phyloP scores from a whole-genome alignment of 176 grass and related monocot species.

The Carex pumila region DNA sequence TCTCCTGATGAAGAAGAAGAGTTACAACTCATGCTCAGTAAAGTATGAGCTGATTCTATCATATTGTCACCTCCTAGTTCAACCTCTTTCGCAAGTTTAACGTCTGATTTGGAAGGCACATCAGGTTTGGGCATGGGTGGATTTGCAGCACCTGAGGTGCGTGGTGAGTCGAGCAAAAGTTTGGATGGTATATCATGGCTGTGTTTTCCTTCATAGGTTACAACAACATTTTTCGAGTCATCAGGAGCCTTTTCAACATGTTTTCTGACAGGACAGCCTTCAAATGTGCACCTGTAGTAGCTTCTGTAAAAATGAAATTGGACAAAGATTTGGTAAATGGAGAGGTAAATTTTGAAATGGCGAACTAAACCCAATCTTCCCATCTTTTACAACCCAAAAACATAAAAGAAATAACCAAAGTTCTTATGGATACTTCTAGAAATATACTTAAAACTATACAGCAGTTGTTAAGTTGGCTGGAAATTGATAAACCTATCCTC shows the following conservation, averaged over 20 bases:
- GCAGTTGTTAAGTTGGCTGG: neutral
- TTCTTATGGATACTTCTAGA: neutral
- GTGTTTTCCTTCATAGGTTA: conserved; percentile 98
- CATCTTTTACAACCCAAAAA: neutral
- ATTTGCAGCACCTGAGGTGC: conserved; percentile 23
- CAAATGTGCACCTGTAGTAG: conserved; percentile 92
- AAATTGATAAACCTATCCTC: neutral
- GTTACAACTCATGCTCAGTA: conserved; percentile 50
- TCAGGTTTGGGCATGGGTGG: neutral
- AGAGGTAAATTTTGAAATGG: neutral
- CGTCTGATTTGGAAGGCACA: conserved; percentile 12
- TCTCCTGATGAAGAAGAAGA: conserved; percentile 22
- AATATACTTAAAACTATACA: neutral
- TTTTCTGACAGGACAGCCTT: conserved; percentile 96
- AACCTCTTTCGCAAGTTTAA: conserved; percentile 14
- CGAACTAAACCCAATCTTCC: conserved; percentile 16
- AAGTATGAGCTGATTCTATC: conserved; percentile 54
- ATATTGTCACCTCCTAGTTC: conserved; percentile 60
- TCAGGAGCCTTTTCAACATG: conserved; percentile 86
- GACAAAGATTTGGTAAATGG: neutral
- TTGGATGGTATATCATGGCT: conserved; percentile 62
- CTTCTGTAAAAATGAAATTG: conserved; percentile 47
- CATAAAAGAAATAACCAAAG: neutral
- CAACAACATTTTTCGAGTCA: conserved; percentile 67
- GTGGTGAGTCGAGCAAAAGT: conserved; percentile 27